These are phyloP conservation scores for Davidsoniella neocaledoniae DNA, from an alignment of 2,329 filamentous ascomycete species.

Conservation along the genomic window DNA sequence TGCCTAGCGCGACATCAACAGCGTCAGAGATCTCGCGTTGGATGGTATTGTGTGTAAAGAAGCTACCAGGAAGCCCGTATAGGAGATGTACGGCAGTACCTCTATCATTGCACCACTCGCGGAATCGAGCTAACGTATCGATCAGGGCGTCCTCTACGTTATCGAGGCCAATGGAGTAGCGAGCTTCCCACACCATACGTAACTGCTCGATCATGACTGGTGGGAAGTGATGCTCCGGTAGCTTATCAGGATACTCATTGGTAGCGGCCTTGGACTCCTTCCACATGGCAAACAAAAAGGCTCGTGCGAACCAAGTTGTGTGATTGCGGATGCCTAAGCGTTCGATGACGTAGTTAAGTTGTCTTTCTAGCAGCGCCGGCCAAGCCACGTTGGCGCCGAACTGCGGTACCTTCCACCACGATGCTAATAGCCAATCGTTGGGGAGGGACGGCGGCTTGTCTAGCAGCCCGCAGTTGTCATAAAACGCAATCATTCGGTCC, in stretches of 20 bases:
- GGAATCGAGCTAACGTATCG: background rate
- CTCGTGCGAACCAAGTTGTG: slow-evolving; percentile 1
- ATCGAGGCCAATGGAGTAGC: background rate
- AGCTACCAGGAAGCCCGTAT: background rate
- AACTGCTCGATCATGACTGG: background rate
- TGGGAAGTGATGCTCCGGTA: slow-evolving; percentile 1
- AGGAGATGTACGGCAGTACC: too few species aligned
- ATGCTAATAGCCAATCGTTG: slow-evolving; percentile 3
- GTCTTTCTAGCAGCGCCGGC: background rate
- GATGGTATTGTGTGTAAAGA: too few species aligned
- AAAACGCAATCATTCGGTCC: background rate
- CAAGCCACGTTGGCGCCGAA: slow-evolving; percentile 3
- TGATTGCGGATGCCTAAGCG: background rate
- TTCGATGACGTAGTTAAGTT: background rate
- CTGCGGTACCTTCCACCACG: slow-evolving; percentile 6
- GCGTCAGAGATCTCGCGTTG: too few species aligned
- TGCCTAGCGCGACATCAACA: background rate
- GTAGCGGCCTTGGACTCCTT: slow-evolving; percentile 6
- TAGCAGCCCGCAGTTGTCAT: slow-evolving; percentile 1
- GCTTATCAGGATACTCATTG: background rate
- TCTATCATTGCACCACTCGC: background rate
- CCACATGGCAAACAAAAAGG: slow-evolving; percentile 7
- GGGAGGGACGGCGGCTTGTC: background rate
- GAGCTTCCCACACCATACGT: background rate
- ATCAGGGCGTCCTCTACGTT: slow-evolving; percentile 4